Percentiles rank a stretch among this genome's conserved stretches.
Conservation (phyloP, 352 stramenopile genomes). For the Elongisporangium prolatum region DNA sequence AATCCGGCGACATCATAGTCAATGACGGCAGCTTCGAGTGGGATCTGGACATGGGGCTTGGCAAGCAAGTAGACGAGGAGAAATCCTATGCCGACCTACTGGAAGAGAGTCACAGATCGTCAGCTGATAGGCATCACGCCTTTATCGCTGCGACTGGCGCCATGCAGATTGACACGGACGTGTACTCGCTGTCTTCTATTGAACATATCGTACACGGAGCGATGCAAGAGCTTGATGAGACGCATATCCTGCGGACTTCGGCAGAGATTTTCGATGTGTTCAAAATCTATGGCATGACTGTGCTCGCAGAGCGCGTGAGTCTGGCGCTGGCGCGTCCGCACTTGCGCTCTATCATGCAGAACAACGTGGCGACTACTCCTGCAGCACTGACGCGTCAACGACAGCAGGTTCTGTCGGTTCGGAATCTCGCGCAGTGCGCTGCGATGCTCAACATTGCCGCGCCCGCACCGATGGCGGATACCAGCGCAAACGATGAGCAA, state of each 20-base stretch:
- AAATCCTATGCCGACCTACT: conserved; percentile 31
- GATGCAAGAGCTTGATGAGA: conserved; percentile 24
- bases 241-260: conserved; percentile 51
- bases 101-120: conserved; percentile 19
- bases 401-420: conserved; percentile 52
- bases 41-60: conserved; percentile 10
- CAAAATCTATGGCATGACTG: conserved; percentile 78
- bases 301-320: conserved; percentile 66
- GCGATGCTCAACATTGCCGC: conserved; percentile 26
- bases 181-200: not conserved
- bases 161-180: not conserved
- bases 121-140: conserved; percentile 17
- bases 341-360: conserved; percentile 10
- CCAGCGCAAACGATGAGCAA: conserved; percentile 1
- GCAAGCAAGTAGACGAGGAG: conserved; percentile 10
- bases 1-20: conserved; percentile 49
- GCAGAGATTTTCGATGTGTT: conserved; percentile 77
- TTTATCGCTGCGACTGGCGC: conserved; percentile 12
- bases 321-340: conserved; percentile 35
- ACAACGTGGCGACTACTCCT: conserved; percentile 19
- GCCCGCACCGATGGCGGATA: conserved; percentile 6
- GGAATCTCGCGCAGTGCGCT: conserved; percentile 49
- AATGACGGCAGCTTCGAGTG: conserved; percentile 25
- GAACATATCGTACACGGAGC: conserved; percentile 10
- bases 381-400: conserved; percentile 45